phyloP scores from a whole-genome alignment of 192 early-diverging fungal genomes.

The Coemansia sp. region DNA sequence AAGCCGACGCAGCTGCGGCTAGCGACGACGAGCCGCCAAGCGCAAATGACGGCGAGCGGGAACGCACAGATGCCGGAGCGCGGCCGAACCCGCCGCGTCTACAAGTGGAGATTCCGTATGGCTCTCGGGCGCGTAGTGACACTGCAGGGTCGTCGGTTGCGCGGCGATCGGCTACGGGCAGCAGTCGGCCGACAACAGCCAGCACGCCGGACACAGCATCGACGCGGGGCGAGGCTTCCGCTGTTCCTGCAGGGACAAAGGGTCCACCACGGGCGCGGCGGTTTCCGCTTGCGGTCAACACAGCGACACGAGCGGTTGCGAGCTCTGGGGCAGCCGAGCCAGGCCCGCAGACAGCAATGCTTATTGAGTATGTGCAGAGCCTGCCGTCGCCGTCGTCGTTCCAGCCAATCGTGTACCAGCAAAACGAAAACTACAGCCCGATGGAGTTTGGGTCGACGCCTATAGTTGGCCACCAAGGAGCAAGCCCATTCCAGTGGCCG shows the following conservation, averaged over 20 bases:
- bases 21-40: constrained; percentile 1
- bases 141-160: constrained; percentile 1
- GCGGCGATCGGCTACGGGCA: constrained; percentile 13
- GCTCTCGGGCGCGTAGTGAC: constrained; percentile 15
- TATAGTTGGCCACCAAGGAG: constrained; percentile 58
- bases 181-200: constrained; percentile 16
- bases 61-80: background rate
- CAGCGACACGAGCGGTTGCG: constrained; percentile 24
- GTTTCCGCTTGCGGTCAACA: constrained; percentile 50
- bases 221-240: background rate
- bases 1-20: background rate
- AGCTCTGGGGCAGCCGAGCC: constrained; percentile 47
- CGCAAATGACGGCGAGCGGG: background rate
- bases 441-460: constrained; percentile 75
- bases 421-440: constrained; percentile 70
- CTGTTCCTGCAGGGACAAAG: no score
- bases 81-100: constrained; percentile 21
- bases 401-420: constrained; percentile 74
- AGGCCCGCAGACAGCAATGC: constrained; percentile 68
- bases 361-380: constrained; percentile 60
- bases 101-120: constrained; percentile 39
- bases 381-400: constrained; percentile 75
- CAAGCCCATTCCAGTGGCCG: constrained; percentile 74
- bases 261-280: constrained; percentile 21
- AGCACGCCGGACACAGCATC: constrained; percentile 23